Evolutionary conservation across 2,329 filamentous ascomycete species (phyloP), one percentile per base, ranked within the genome.

Genomic region (Bipolaris cookei): DNA sequence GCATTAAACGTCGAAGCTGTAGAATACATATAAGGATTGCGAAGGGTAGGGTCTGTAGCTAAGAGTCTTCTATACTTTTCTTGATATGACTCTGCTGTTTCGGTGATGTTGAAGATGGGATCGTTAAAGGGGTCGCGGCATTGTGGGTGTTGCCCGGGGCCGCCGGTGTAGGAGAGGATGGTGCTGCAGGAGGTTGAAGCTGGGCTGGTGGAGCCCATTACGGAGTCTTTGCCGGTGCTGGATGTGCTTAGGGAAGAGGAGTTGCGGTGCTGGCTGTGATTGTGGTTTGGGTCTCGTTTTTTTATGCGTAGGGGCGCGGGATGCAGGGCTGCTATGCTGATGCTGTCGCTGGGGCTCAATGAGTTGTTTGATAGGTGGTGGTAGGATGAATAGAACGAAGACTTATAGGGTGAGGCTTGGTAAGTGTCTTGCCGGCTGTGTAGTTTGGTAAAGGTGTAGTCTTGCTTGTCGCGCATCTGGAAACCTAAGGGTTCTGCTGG

Each of bases 61-160:
- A 51, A 30, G 6, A 56, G 44, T 14, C 21, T 16, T 3, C 54
- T 44, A 10, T 59, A 59, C 44, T 52, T 49, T 34, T 59, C 51
- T 20, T 56, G 7, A 2, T 46, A n/a, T 28, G 47, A 34, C 11
- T 56, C 46, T 30, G 42, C 37, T 4, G 39, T 49, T 18, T 49
- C 28, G 8, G 45, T 32, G 23, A 21, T 6, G 16, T 55, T 38
- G 18, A 59, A 61, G 21, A 59, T 32, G 5, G 55, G 56, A 13
- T 58, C 46, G 18, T 55, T 45, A 30, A 61, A 44, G 13, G 58
- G 58, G 35, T 59, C 56, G 6, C 44, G 8, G 34, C 39, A 23
- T n/a, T 34, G 4, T 16, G 35, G 34, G 28, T 41, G 39, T 5
- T 50, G 25, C 0, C 54, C 47, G 14, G 55, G 43, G 16, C 56